These are phyloP conservation scores for Parmelia sp. DNA, from an alignment of 495 filamentous ascomycete genomes.

Conservation along the genomic window DNA sequence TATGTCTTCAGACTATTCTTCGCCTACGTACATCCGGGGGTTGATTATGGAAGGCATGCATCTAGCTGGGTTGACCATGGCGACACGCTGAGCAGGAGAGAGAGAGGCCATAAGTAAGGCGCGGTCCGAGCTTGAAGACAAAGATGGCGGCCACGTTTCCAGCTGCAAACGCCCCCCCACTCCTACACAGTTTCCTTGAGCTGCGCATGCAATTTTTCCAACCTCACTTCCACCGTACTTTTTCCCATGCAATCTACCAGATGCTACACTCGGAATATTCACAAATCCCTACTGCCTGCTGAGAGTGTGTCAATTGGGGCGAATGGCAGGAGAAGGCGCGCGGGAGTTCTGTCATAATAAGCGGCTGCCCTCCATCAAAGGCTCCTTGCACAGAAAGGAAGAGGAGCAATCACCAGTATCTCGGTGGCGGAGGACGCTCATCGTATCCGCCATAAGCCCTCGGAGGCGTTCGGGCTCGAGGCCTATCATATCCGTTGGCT, in stretches of 20 bases:
- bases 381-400: conserved; percentile 11
- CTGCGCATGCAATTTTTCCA: background rate
- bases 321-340: conserved; percentile 6
- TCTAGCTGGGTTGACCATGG: no score
- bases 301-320: background rate
- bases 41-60: background rate
- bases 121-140: background rate
- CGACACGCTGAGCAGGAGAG: conserved; percentile 2
- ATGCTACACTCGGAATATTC: background rate
- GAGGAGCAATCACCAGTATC: conserved; percentile 30
- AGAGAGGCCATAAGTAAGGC: background rate
- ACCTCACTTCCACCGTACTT: background rate
- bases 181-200: background rate
- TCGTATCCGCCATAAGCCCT: conserved; percentile 29
- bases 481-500: conserved; percentile 26
- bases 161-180: no score
- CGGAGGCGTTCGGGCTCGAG: conserved; percentile 21
- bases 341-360: conserved; percentile 20
- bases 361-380: conserved; percentile 16
- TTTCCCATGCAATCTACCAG: background rate
- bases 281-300: background rate
- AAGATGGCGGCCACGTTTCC: no score
- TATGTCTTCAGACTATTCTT: background rate
- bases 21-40: background rate
- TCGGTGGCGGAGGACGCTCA: conserved; percentile 21